Base-by-base conservation (phyloP, 306 rosid species). In the Lathyrus oleraceus region DNA sequence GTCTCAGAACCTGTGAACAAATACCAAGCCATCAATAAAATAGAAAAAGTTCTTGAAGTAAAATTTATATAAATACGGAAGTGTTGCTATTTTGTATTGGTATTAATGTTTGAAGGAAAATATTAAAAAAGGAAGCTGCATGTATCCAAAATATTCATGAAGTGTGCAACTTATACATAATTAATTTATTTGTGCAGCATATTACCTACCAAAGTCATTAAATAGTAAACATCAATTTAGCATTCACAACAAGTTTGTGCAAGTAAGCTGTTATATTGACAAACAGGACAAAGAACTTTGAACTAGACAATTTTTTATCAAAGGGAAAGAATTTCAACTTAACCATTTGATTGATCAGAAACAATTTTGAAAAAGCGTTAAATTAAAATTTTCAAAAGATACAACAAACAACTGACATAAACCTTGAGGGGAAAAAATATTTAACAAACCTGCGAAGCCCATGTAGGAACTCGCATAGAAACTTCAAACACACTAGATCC, bases 401-500 rank as follows among this genome's bases (percentile, higher is more conserved):
- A 66, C 8, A 76, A 5, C 52, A 48, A 76, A 14, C 20, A 16
- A 48, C 54, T 21, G 65, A 72, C 62, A 68, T 48, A 69, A 68
- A 73, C 38, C 58, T 44, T 36, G 65, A 75, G 47, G 71, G 67
- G 54, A 74, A 60, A 56, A 69, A 76, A 54, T 19, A 64, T 8
- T 65, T 49, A 54, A 32, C 38, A 32, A 32, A 93, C 98, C 97
- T 90, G 96, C 61, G 94, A 87, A 57, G 92, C 97, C 98, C 97
- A 94, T 47, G 83, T 79, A 67, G 98, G 97, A 75, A 94, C 90
- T 78, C 74, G 84, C 90, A 94, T 78, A 74, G 83, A 82, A 73
- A 90, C 94, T 87, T 94, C 96, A 73, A 90, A 90, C 65, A 94
- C 96, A 15, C 87, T 78, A 54, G 97, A 90, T 56, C 98, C 97